These are phyloP conservation scores for Holtermanniella nyarrowii DNA, from an alignment of 768 basidiomycete species.

Conservation along the genomic window DNA sequence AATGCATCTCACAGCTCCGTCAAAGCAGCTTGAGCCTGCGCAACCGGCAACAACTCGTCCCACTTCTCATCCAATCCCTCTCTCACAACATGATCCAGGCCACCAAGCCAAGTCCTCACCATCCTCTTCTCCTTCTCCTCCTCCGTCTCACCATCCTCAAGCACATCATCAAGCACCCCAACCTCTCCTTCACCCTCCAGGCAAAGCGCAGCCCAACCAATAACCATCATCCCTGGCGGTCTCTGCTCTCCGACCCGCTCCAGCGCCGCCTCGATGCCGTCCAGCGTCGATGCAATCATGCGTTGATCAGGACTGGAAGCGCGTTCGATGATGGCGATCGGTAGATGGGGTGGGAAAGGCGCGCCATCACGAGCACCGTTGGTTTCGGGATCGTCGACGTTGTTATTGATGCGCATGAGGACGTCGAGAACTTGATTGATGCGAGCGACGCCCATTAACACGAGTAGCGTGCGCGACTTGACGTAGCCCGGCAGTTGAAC, in stretches of 20 bases:
- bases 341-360: constrained; percentile 62
- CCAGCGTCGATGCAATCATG: constrained; percentile 65
- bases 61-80: constrained; percentile 51
- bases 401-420: constrained; percentile 45
- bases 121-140: no score
- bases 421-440: constrained; percentile 60
- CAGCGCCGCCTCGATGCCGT: constrained; percentile 58
- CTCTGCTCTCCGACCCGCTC: constrained; percentile 69
- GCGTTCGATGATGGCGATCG: constrained; percentile 88
- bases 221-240: constrained; percentile 90
- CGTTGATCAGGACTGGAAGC: constrained; percentile 92
- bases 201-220: constrained; percentile 82
- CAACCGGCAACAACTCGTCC: constrained; percentile 9
- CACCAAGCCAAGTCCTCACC: no score
- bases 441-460: constrained; percentile 93
- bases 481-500: constrained; percentile 83
- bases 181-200: constrained; percentile 64
- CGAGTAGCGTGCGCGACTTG: constrained; percentile 63
- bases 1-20: no score
- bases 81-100: constrained; percentile 51
- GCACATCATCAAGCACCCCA: constrained; percentile 53
- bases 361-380: constrained; percentile 45
- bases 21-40: no score
- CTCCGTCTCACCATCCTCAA: constrained; percentile 43
- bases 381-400: no score